Conservation (phyloP, 306 rosid genomes). For the Albizia julibrissin region DNA sequence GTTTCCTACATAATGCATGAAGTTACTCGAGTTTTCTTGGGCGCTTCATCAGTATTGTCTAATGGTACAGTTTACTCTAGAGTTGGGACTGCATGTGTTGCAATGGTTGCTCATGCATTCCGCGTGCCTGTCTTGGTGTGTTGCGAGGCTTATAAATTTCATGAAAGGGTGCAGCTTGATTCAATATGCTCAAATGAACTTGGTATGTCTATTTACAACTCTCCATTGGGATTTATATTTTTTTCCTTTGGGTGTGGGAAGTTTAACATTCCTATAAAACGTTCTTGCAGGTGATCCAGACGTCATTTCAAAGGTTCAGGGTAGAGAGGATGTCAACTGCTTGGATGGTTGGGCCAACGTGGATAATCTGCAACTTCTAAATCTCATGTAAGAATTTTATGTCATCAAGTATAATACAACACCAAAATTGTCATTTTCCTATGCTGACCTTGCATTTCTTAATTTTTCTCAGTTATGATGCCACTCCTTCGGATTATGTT, state of each 20-base stretch:
- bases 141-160: constrained; percentile 69
- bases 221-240: not conserved
- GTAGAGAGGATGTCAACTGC: constrained; percentile 49
- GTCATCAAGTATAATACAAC: not conserved
- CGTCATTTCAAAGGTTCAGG: constrained; percentile 45
- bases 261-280: constrained; percentile 31
- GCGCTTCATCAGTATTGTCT: constrained; percentile 57
- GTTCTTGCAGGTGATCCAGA: constrained; percentile 56
- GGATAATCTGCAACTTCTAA: constrained; percentile 56
- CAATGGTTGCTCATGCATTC: constrained; percentile 65
- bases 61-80: constrained; percentile 66
- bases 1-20: constrained; percentile 66
- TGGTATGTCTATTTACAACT: constrained; percentile 44
- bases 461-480: constrained; percentile 60
- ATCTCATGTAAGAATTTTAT: constrained; percentile 50
- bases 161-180: constrained; percentile 65
- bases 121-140: constrained; percentile 63
- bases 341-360: constrained; percentile 53
- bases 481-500: constrained; percentile 63
- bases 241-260: constrained; percentile 5
- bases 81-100: constrained; percentile 64
- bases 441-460: constrained; percentile 39
- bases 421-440: constrained; percentile 26
- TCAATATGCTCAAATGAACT: constrained; percentile 67
- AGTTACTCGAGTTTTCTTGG: constrained; percentile 56